A percentile compares a stretch with the other conserved stretches of the same genome.
Evolutionary conservation across 2,329 filamentous ascomycete genomes (phyloP).

Genomic region (Exophiala calicioides): DNA sequence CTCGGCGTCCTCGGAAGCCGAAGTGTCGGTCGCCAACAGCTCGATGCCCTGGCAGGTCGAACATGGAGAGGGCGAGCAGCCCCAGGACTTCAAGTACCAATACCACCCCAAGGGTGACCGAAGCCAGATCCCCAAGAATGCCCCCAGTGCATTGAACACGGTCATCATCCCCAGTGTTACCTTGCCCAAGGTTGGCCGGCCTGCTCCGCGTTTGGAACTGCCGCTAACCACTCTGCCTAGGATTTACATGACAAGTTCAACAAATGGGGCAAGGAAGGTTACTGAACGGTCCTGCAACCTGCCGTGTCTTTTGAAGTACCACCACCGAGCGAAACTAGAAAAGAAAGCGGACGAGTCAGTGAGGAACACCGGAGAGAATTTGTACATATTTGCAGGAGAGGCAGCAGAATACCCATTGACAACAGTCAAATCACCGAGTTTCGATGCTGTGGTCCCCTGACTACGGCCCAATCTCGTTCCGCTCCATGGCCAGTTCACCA

Average conservation of each 20-base stretch:
- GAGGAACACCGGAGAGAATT: neutral
- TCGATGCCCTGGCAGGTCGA: slow-evolving; percentile 91
- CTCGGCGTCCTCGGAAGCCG: slow-evolving; percentile 75
- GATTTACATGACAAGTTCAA: slow-evolving; percentile 95
- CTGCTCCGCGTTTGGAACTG: neutral
- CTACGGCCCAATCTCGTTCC: no score
- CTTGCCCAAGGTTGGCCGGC: slow-evolving; percentile 73
- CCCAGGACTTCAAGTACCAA: slow-evolving; percentile 66
- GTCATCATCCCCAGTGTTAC: slow-evolving; percentile 93
- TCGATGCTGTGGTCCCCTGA: no score
- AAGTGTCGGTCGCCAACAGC: slow-evolving; percentile 70
- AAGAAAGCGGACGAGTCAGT: neutral
- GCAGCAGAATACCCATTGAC: neutral
- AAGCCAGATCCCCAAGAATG: slow-evolving; percentile 75
- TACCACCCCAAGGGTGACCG: slow-evolving; percentile 85
- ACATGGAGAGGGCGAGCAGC: slow-evolving; percentile 62
- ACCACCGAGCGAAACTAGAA: slow-evolving; percentile 9
- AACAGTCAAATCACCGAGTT: no score
- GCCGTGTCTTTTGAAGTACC: neutral
- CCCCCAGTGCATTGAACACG: slow-evolving; percentile 91
- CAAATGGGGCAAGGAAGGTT: slow-evolving; percentile 99
- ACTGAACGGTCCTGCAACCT: slow-evolving; percentile 44
- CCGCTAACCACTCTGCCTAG: slow-evolving; percentile 46
- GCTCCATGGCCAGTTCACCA: no score
- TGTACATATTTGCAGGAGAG: slow-evolving; percentile 8